A percentile compares a stretch with the other conserved stretches of the same genome.
These are phyloP conservation scores for Ilyonectria destructans DNA, from an alignment of 2,329 filamentous ascomycete species.

Conservation along the genomic window DNA sequence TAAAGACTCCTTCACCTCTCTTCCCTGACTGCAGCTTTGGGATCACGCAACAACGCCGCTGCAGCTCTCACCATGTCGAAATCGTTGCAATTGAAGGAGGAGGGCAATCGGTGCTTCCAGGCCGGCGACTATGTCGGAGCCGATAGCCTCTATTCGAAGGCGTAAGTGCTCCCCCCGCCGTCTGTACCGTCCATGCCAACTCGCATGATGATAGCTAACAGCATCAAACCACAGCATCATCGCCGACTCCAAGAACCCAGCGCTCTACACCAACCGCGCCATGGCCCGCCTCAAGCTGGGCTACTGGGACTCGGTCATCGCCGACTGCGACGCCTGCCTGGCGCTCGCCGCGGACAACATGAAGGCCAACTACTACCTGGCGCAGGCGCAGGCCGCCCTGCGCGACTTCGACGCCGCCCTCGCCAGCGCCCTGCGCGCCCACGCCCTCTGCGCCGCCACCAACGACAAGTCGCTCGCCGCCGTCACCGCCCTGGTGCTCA, in stretches of 20 bases:
- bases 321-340: slow-evolving; percentile 84
- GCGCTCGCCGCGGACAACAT: slow-evolving; percentile 76
- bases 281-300: slow-evolving; percentile 84
- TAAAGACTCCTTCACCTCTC: neutral
- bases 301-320: slow-evolving; percentile 81
- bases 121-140: slow-evolving; percentile 76
- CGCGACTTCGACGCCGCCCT: slow-evolving; percentile 79
- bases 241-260: slow-evolving; percentile 82
- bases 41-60: neutral
- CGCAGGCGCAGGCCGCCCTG: slow-evolving; percentile 86
- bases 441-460: slow-evolving; percentile 76
- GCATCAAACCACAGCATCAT: slow-evolving; percentile 73
- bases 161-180: slow-evolving; percentile 62
- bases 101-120: slow-evolving; percentile 78
- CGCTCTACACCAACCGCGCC: slow-evolving; percentile 91
- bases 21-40: neutral
- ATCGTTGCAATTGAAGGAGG: slow-evolving; percentile 65
- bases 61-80: slow-evolving; percentile 51
- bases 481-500: slow-evolving; percentile 82
- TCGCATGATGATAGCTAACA: neutral
- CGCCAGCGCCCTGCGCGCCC: slow-evolving; percentile 79
- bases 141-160: slow-evolving; percentile 81
- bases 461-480: slow-evolving; percentile 79
- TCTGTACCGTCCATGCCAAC: neutral
- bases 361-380: slow-evolving; percentile 89